Evolutionary conservation across 345 rosid species (phyloP).

Genomic region (Microthlaspi erraticum): DNA sequence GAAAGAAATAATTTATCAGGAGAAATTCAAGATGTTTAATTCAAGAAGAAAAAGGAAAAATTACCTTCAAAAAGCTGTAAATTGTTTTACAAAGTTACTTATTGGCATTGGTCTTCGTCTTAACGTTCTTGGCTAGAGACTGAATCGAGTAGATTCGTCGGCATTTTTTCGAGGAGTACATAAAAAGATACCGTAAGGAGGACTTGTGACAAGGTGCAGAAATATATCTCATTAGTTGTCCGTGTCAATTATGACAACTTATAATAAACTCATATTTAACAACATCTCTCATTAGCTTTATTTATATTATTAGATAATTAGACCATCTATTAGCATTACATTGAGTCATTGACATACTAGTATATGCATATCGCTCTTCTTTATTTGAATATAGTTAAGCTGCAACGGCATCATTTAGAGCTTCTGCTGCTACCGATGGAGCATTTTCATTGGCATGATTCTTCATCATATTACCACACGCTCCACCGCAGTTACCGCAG

Average conservation of each 20-base stretch:
- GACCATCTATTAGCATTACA: too few relatives aligned
- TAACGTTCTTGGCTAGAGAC: constrained; percentile 23
- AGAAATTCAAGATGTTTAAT: constrained; percentile 33
- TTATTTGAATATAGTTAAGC: constrained; percentile 24
- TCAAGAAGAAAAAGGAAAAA: background rate
- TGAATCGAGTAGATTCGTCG: constrained; percentile 28
- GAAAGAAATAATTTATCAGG: constrained; percentile 40
- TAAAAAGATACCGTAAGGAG: too few relatives aligned
- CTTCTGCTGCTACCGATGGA: constrained; percentile 3
- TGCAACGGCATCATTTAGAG: constrained; percentile 14
- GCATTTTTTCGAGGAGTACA: constrained; percentile 25
- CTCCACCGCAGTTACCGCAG: constrained; percentile 35
- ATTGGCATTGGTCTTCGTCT: constrained; percentile 38
- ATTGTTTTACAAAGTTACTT: constrained; percentile 36
- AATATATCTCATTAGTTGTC: too few relatives aligned
- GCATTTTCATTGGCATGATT: constrained; percentile 21
- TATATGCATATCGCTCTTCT: background rate
- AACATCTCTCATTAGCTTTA: constrained; percentile 14
- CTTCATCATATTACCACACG: constrained; percentile 39
- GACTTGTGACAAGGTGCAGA: too few relatives aligned
- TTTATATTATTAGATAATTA: too few relatives aligned
- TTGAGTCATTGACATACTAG: too few relatives aligned
- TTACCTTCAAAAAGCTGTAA: constrained; percentile 3
- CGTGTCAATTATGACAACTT: background rate
- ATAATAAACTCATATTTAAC: background rate